phyloP scores from a whole-genome alignment of 176 grass and related monocot species.

The Carex parvula region DNA sequence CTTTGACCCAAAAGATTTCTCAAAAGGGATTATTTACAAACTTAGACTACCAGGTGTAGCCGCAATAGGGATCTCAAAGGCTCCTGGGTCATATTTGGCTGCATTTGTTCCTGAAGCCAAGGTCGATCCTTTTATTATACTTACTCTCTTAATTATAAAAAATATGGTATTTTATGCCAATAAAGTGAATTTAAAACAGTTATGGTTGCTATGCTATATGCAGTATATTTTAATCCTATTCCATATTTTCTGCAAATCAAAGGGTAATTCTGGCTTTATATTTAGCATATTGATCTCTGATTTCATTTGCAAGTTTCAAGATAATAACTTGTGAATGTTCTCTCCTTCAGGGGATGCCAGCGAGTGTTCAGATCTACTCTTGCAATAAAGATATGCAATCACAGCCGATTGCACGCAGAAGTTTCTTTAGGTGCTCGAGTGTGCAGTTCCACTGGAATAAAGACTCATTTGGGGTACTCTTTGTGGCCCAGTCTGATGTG shows the following conservation, averaged over 20 bases:
- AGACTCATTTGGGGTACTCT: slow-evolving; percentile 68
- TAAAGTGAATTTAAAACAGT: neutral
- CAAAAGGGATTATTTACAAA: slow-evolving; percentile 62
- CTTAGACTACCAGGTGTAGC: slow-evolving; percentile 69
- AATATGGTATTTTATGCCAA: slow-evolving; percentile 1
- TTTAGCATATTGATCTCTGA: neutral
- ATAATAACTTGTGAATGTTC: slow-evolving; percentile 19
- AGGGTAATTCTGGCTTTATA: neutral
- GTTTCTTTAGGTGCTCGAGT: slow-evolving; percentile 83
- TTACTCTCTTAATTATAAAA: neutral
- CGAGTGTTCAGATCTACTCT: slow-evolving; percentile 84
- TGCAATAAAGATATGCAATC: slow-evolving; percentile 67
- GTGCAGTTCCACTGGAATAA: slow-evolving; percentile 81
- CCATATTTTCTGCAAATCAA: neutral
- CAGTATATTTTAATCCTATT: neutral
- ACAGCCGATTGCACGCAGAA: slow-evolving; percentile 69
- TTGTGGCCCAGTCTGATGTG: slow-evolving; percentile 76
- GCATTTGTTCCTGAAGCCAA: slow-evolving; percentile 78
- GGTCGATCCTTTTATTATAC: slow-evolving; percentile 33
- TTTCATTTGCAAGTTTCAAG: neutral
- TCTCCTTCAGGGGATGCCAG: slow-evolving; percentile 59
- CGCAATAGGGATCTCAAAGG: slow-evolving; percentile 67
- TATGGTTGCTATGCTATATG: neutral
- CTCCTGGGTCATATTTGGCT: slow-evolving; percentile 71
- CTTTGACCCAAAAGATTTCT: slow-evolving; percentile 79